Evolutionary conservation across 768 basidiomycete genomes (phyloP).

Genomic region (Agaricus sinodeliciosus): DNA sequence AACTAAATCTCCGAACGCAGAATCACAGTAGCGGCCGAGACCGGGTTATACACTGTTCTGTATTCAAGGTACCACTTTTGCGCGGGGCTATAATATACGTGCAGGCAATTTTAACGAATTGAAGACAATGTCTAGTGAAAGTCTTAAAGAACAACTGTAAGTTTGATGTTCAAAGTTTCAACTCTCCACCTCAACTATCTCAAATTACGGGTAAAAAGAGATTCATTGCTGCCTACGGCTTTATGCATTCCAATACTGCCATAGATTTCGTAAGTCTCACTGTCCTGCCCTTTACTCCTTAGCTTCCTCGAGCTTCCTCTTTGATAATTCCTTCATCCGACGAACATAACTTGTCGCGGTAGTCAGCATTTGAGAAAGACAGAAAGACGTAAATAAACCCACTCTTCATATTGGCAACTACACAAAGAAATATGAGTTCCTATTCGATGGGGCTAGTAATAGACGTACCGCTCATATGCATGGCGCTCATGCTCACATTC

Average conservation of each 20-base stretch:
- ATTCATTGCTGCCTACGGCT: background rate
- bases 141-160: background rate
- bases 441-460: background rate
- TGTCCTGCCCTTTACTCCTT: slow-evolving; percentile 39
- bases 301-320: slow-evolving; percentile 48
- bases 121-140: too few relatives aligned
- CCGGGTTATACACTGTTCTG: too few relatives aligned
- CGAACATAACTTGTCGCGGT: slow-evolving; percentile 62
- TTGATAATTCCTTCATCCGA: slow-evolving; percentile 79
- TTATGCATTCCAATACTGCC: background rate
- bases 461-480: slow-evolving; percentile 74
- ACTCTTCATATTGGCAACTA: slow-evolving; percentile 97
- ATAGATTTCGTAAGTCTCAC: slow-evolving; percentile 26
- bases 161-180: too few relatives aligned
- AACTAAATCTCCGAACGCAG: background rate
- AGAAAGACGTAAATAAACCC: slow-evolving; percentile 25
- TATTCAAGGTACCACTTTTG: too few relatives aligned
- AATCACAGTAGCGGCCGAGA: background rate
- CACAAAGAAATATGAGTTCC: background rate
- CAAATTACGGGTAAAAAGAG: background rate
- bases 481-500: slow-evolving; percentile 88
- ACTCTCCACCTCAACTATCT: too few relatives aligned
- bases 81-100: too few relatives aligned
- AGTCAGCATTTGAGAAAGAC: slow-evolving; percentile 7
- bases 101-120: too few relatives aligned